Conservation (phyloP, 805 yeast species). For the Metahyphopichia silvanorum region DNA sequence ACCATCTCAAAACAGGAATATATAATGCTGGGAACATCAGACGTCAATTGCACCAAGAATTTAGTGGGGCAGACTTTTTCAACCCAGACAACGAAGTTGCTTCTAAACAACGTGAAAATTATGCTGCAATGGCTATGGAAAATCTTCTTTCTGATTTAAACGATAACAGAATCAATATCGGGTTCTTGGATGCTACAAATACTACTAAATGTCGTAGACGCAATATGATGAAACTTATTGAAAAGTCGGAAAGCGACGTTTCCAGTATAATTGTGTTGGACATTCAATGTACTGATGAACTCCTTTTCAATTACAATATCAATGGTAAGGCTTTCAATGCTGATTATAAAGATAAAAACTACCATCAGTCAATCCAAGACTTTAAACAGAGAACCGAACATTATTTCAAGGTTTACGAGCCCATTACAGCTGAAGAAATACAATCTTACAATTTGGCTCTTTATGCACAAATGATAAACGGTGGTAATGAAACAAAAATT, state of each 20-base stretch:
- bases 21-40: constrained; percentile 55
- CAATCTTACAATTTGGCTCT: constrained; percentile 13
- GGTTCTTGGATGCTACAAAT: constrained; percentile 43
- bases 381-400: constrained; percentile 54
- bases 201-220: constrained; percentile 33
- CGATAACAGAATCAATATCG: constrained; percentile 25
- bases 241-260: constrained; percentile 15
- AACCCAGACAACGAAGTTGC: constrained; percentile 31
- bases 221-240: constrained; percentile 24
- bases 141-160: constrained; percentile 28
- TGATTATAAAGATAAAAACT: constrained; percentile 55
- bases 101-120: constrained; percentile 29
- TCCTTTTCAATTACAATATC: constrained; percentile 56
- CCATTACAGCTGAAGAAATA: constrained; percentile 23
- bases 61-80: constrained; percentile 34
- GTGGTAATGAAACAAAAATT: constrained; percentile 21
- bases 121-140: constrained; percentile 32
- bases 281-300: constrained; percentile 53
- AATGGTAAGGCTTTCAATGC: constrained; percentile 60
- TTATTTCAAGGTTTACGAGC: constrained; percentile 41
- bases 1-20: constrained; percentile 22
- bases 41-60: constrained; percentile 25
- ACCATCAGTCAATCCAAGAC: constrained; percentile 53
- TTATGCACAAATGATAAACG: constrained; percentile 24
- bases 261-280: constrained; percentile 53